These are phyloP conservation scores for Penicillium corylophilum DNA, from an alignment of 2,329 filamentous ascomycete genomes.

Conservation along the genomic window DNA sequence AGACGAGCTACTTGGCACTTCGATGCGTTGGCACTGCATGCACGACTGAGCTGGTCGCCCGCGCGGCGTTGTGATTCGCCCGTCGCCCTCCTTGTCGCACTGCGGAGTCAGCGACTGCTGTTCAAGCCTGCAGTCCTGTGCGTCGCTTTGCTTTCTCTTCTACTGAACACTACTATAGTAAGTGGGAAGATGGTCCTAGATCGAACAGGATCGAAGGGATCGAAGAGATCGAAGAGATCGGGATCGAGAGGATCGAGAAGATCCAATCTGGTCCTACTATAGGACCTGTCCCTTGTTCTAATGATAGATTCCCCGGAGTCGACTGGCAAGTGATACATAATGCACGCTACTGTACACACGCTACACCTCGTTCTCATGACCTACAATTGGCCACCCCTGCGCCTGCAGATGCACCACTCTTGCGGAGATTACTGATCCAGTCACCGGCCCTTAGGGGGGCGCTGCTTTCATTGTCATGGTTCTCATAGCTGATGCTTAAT, in stretches of 20 bases:
- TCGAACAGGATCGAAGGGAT: no score
- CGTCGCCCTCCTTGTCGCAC: conserved; percentile 22
- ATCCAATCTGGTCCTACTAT: no score
- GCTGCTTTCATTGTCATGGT: not conserved
- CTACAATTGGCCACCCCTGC: not conserved
- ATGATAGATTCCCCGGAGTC: no score
- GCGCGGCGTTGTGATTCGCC: conserved; percentile 26
- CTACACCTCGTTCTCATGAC: conserved; percentile 1
- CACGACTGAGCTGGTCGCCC: conserved; percentile 29
- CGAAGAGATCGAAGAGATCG: no score
- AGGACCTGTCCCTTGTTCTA: no score
- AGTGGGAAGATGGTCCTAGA: no score
- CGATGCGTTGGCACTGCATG: conserved; percentile 35
- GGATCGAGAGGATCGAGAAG: no score
- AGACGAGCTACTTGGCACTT: no score
- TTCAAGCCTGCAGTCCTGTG: not conserved
- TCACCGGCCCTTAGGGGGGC: not conserved
- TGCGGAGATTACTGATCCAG: not conserved
- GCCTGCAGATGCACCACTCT: not conserved
- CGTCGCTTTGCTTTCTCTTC: no score
- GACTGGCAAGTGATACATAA: not conserved
- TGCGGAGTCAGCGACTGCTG: conserved; percentile 24
- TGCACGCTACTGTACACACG: no score
- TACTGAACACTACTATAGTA: no score
- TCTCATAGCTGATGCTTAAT: not conserved